These are phyloP conservation scores for Eutrema yunnanense DNA, from an alignment of 345 rosid species.

Conservation along the genomic window DNA sequence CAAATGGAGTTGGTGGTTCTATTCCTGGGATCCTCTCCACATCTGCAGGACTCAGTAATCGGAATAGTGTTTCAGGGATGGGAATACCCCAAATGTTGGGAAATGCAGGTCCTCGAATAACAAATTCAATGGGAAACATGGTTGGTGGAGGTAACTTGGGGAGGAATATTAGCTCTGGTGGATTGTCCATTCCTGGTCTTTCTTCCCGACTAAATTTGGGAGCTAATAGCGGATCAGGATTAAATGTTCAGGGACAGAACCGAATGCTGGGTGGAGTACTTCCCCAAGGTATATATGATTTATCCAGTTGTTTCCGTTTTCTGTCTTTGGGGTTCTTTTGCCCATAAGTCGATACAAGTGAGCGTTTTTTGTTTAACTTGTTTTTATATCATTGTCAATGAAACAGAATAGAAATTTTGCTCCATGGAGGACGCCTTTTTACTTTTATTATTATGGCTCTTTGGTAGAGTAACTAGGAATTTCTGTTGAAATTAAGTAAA, in stretches of 20 bases:
- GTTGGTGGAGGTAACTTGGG: slow-evolving; percentile 88
- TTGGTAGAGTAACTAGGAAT: slow-evolving; percentile 10
- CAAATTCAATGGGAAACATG: slow-evolving; percentile 90
- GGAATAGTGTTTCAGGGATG: slow-evolving; percentile 78
- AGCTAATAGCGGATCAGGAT: slow-evolving; percentile 81
- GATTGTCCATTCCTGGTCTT: slow-evolving; percentile 81
- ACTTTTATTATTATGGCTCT: background rate
- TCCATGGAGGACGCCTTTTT: background rate
- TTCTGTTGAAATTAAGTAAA: background rate
- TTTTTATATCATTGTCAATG: background rate
- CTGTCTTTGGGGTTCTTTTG: background rate
- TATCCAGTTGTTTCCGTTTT: background rate
- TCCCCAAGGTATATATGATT: slow-evolving; percentile 67
- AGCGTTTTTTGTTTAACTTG: background rate
- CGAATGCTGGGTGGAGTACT: slow-evolving; percentile 74
- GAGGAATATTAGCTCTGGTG: slow-evolving; percentile 80
- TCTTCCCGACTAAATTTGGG: slow-evolving; percentile 70
- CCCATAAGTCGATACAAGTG: background rate
- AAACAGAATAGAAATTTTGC: background rate
- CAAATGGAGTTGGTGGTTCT: slow-evolving; percentile 88
- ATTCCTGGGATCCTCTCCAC: slow-evolving; percentile 95
- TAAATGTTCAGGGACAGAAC: slow-evolving; percentile 85
- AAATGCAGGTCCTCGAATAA: slow-evolving; percentile 76
- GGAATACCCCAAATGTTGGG: slow-evolving; percentile 91
- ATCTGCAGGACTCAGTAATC: slow-evolving; percentile 72